A percentile compares a stretch with the other conserved stretches of the same genome.
Conservation (phyloP, 352 stramenopile species). For the Pythium myriotylum region DNA sequence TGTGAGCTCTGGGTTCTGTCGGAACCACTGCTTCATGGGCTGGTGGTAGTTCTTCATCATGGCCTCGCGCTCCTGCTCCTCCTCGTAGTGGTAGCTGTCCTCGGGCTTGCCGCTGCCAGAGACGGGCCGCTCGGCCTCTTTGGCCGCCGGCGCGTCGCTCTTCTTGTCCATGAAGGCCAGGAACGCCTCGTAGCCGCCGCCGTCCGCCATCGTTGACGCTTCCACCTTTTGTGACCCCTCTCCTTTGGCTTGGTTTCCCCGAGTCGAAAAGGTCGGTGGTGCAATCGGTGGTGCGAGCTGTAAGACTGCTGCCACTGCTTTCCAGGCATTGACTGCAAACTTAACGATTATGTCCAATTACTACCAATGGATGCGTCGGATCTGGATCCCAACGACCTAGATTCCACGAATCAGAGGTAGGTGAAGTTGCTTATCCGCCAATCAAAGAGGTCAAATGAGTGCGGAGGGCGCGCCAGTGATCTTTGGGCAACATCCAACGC, state of each 20-base stretch:
- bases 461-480: constrained; percentile 36
- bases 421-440: too few relatives aligned
- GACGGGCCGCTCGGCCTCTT: neutral
- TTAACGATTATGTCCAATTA: neutral
- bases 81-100: constrained; percentile 83
- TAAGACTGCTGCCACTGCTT: constrained; percentile 4
- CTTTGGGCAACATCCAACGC: constrained; percentile 10
- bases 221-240: neutral
- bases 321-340: neutral
- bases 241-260: neutral
- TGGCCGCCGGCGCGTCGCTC: neutral
- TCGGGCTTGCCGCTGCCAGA: constrained; percentile 10
- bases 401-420: too few relatives aligned
- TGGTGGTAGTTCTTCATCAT: constrained; percentile 90
- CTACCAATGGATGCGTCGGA: too few relatives aligned
- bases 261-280: neutral
- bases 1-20: constrained; percentile 56
- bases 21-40: constrained; percentile 90
- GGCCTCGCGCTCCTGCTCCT: constrained; percentile 84
- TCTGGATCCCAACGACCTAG: too few relatives aligned
- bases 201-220: constrained; percentile 60
- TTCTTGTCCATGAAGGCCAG: constrained; percentile 50
- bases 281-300: neutral
- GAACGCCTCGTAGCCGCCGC: constrained; percentile 70
- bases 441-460: constrained; percentile 13